Evolutionary conservation across 2,329 filamentous ascomycete species (phyloP), one percentile per base, ranked within the genome.

Genomic region (Pseudocercospora macadamiae): DNA sequence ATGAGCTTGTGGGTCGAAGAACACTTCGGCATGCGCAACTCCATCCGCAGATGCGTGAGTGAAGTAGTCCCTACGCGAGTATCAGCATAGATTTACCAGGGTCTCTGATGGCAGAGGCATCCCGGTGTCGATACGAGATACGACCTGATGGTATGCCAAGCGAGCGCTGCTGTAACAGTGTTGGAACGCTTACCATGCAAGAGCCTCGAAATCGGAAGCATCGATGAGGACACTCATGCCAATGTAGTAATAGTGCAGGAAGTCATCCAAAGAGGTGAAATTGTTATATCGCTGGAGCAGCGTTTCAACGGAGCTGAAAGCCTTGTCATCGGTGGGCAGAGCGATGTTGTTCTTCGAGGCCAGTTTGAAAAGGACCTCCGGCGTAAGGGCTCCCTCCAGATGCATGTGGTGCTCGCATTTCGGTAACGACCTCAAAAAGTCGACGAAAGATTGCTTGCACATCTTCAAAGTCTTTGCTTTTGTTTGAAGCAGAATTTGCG

Each of bases 321-420:
- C 84, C 18, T 83, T 74, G 68, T 91, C 86, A 32, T 79, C 76
- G 30, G 71, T 68, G 1, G 79, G 75, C 3, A 93, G 80, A 2
- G 77, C 36, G 66, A 92, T 83, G 55, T 78, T 78, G 79, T 93
- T 91, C 68, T 83, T 83, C 32, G 76, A 71, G 4, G 90, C 87
- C 4, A 93, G 84, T 26, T 79, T 70, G 77, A 92, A 93, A 62
- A 92, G 83, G 36, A 91, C 79, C 55, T 81, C 76, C 1, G 89
- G 88, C 37, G 86, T 86, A 34, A 93, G 81, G 10, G 88, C 87
- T 55, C 90, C 90, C 74, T 93, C 89, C 30, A 93, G 81, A 71
- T 93, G 90, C 54, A 93, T 83, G 75, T 93, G 90, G 70, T 92
- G 89, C 73, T 93, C 90, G 75, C 87, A 90, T 79, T 93, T 63